These are phyloP conservation scores for Aphanomyces euteiches DNA, from an alignment of 352 stramenopile species.

Conservation along the genomic window DNA sequence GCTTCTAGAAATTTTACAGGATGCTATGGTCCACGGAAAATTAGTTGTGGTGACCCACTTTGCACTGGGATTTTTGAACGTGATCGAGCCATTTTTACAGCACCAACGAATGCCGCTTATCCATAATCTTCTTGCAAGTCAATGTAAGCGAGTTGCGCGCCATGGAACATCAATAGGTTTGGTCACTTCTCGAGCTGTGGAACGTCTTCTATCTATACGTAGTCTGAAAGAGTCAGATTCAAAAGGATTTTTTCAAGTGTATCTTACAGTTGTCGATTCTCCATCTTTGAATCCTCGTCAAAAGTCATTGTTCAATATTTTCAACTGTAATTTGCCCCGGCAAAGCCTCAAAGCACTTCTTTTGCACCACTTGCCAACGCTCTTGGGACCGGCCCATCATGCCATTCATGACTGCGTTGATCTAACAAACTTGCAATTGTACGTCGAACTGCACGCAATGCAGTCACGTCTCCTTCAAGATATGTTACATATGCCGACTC, in stretches of 20 bases:
- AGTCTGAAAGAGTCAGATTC: background rate
- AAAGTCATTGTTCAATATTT: conserved; percentile 5
- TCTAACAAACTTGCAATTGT: background rate
- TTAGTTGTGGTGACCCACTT: conserved; percentile 16
- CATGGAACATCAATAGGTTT: background rate
- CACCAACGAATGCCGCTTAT: background rate
- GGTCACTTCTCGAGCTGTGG: background rate
- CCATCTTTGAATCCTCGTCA: background rate
- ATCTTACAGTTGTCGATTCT: background rate
- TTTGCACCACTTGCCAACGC: background rate
- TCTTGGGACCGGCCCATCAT: background rate
- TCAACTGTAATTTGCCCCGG: background rate
- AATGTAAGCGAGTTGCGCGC: background rate
- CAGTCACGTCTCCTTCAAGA: background rate
- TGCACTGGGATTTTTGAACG: background rate
- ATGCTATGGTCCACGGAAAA: background rate
- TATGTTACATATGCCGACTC: background rate
- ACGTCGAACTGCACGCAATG: background rate
- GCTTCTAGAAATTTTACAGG: conserved; percentile 1
- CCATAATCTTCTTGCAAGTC: background rate
- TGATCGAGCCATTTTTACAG: conserved; percentile 1
- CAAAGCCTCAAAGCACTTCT: background rate
- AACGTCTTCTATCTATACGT: background rate
- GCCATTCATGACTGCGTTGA: background rate
- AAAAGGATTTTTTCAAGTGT: conserved; percentile 17